Conservation (phyloP, 2,329 filamentous ascomycete species). For the Cryphonectria carpinicola region DNA sequence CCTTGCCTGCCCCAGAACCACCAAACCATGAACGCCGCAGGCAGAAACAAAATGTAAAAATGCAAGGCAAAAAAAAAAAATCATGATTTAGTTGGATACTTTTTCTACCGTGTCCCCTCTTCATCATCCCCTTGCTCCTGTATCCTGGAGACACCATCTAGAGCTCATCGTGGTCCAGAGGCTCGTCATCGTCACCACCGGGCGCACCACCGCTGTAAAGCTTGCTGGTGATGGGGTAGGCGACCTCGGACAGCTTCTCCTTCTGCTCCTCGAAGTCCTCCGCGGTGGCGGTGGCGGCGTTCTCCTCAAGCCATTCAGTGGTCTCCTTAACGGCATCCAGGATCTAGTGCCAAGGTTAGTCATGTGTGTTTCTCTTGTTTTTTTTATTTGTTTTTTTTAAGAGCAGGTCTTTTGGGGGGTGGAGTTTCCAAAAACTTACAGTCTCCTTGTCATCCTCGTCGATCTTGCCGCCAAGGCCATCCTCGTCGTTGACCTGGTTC, state of each 20-base stretch:
- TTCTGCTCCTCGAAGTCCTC: conserved; percentile 99
- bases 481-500: conserved; percentile 98
- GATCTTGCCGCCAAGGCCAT: conserved; percentile 97
- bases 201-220: conserved; percentile 74
- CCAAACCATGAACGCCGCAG: conserved; percentile 25
- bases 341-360: conserved; percentile 58
- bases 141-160: conserved; percentile 50
- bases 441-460: conserved; percentile 98
- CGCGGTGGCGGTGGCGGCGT: conserved; percentile 78
- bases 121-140: background rate
- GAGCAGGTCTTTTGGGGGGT: background rate
- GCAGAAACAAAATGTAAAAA: background rate
- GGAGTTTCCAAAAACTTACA: conserved; percentile 52
- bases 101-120: conserved; percentile 22
- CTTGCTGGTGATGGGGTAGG: conserved; percentile 99
- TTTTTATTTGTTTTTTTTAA: conserved; percentile 7
- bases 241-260: conserved; percentile 96
- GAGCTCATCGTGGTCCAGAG: conserved; percentile 74
- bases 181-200: conserved; percentile 73
- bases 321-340: conserved; percentile 96
- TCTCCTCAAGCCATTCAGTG: conserved; percentile 96
- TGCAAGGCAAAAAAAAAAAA: background rate
- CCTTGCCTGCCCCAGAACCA: conserved; percentile 19
- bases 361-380: conserved; percentile 15
- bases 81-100: conserved; percentile 28